A percentile compares a stretch with the other conserved stretches of the same genome.
Evolutionary conservation across 75 land plant genomes (phyloP).

Genomic region (Pinus tabuliformis): DNA sequence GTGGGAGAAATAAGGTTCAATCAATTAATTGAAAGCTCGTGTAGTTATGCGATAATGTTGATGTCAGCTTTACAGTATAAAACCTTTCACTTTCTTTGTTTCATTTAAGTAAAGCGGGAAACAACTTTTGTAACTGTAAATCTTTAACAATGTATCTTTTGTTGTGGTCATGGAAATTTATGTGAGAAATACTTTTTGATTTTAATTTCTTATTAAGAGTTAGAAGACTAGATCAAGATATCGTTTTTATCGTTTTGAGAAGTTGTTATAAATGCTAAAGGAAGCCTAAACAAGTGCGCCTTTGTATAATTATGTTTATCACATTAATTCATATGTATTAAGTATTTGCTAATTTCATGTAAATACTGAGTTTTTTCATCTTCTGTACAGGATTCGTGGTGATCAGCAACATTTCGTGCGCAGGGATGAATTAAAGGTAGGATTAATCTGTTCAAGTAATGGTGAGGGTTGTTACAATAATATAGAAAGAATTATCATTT

Average conservation of each 20-base stretch:
- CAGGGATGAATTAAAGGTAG: constrained; percentile 86
- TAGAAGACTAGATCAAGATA: background rate
- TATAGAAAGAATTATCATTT: background rate
- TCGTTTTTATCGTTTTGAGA: background rate
- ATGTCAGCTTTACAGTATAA: background rate
- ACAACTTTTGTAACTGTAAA: background rate
- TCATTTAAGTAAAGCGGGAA: background rate
- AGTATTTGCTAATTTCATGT: background rate
- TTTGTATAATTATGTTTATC: background rate
- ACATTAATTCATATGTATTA: background rate
- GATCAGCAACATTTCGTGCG: constrained; percentile 99
- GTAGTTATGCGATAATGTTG: background rate
- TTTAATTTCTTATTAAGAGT: background rate
- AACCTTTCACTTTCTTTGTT: background rate
- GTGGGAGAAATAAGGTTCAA: background rate
- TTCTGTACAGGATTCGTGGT: constrained; percentile 71
- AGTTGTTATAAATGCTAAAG: background rate
- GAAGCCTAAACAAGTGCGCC: background rate
- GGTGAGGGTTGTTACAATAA: background rate
- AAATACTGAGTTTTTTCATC: background rate
- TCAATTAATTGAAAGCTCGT: background rate
- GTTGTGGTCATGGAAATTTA: background rate
- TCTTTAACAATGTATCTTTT: background rate
- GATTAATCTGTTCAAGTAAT: background rate
- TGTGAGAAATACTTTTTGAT: background rate